Evolutionary conservation across 179 eudicot species (phyloP), one percentile per base, ranked within the genome.

Genomic region (Carnegiea gigantea): DNA sequence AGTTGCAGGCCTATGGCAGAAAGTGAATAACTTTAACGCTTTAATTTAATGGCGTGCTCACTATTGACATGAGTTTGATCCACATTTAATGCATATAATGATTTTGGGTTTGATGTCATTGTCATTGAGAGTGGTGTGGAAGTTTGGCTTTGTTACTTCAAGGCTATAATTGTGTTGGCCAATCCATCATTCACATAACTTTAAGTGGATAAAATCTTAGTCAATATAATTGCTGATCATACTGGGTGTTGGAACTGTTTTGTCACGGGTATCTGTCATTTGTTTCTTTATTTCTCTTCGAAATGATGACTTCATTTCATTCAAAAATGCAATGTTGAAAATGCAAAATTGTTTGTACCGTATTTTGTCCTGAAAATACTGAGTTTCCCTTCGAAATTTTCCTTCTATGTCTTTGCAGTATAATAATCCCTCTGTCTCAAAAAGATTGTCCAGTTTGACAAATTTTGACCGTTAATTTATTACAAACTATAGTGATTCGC

Each of bases 1-100:
- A 8, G 98, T 94, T 20, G 80, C 23, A 14, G 89, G 86, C 82
- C 91, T 88, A 24, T 23, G 18, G n/a, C 62, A 57, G 21, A 57
- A 54, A 57, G 62, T 20, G n/a, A 20, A 57, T 6, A 15, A 57
- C 4, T 40, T 5, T 40, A 17, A 30, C 6, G 0, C 38, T 64
- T 71, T 20, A 48, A 49, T 9, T 80, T 13, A 73, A 43, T 5
- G 49, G 78, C 36, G 36, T 73, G 70, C 38, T 49, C 13, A 9
- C 43, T 26, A 57, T 17, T 40, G 46, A 53, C 9, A 12, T 38
- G 23, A 9, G 30, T 14, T 23, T n/a, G 28, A 9, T 8, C 67
- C 5, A 23, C 21, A n/a, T 60, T 10, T 60, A 12, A 60, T n/a
- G 67, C 11, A 60, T n/a, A 8, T 67, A 67, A 67, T 67, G 38